Percentiles rank a stretch among this genome's conserved stretches.
Evolutionary conservation across 805 yeast species (phyloP).

Genomic region (Novakomyces olei): DNA sequence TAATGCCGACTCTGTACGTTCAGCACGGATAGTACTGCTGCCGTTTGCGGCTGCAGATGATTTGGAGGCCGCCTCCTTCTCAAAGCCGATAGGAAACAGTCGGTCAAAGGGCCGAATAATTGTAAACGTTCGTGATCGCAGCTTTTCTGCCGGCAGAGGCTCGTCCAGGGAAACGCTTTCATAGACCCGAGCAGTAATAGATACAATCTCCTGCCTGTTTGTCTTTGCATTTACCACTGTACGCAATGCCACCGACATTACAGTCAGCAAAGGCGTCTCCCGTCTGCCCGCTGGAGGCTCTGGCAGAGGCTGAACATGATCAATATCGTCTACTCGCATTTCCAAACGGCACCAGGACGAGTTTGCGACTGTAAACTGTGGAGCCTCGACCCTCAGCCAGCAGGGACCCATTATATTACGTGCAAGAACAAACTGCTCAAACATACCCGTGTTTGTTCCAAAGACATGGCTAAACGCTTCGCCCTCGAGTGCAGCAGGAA

Average conservation of each 20-base stretch:
- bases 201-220: conserved; percentile 68
- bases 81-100: conserved; percentile 57
- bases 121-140: conserved; percentile 43
- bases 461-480: conserved; percentile 57
- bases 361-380: conserved; percentile 38
- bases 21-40: conserved; percentile 26
- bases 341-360: conserved; percentile 70
- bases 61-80: conserved; percentile 34
- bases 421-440: conserved; percentile 70
- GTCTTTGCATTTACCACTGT: conserved; percentile 53
- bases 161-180: conserved; percentile 46
- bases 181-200: conserved; percentile 57
- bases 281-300: conserved; percentile 8
- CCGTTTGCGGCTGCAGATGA: conserved; percentile 21
- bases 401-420: conserved; percentile 91
- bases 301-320: conserved; percentile 25
- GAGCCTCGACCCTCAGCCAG: conserved; percentile 60
- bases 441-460: conserved; percentile 50
- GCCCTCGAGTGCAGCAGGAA: conserved; percentile 49
- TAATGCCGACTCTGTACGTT: conserved; percentile 53
- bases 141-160: conserved; percentile 37
- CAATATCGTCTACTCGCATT: conserved; percentile 24
- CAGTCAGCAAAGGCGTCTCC: conserved; percentile 42
- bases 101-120: conserved; percentile 51
- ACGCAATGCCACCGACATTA: conserved; percentile 56